phyloP scores from a whole-genome alignment of 345 rosid genomes.

The Ailanthus altissimus region DNA sequence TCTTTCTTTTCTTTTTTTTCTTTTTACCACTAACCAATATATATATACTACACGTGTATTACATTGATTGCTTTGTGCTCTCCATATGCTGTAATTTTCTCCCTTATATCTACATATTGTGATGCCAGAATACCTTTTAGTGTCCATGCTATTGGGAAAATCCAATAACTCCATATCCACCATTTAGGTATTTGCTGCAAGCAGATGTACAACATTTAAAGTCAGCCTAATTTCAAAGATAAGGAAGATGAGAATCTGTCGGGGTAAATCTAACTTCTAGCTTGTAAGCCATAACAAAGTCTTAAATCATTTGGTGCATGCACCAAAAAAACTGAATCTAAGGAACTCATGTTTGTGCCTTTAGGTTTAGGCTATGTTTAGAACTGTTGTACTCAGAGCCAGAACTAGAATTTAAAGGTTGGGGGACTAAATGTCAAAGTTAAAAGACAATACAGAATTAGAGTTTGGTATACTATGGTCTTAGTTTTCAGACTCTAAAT shows the following conservation, averaged over 20 bases:
- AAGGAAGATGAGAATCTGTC: background rate
- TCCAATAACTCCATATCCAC: conserved; percentile 52
- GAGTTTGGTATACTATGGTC: too few species aligned
- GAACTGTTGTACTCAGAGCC: too few species aligned
- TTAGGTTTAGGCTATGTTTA: too few species aligned
- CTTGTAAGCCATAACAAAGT: too few species aligned
- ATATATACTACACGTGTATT: too few species aligned
- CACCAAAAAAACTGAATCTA: background rate
- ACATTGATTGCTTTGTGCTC: conserved; percentile 25
- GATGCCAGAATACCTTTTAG: conserved; percentile 40
- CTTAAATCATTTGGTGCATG: too few species aligned
- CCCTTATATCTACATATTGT: conserved; percentile 43
- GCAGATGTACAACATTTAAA: background rate
- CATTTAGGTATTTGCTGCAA: conserved; percentile 45
- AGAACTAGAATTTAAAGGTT: too few species aligned
- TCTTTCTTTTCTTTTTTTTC: too few species aligned
- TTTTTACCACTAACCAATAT: too few species aligned
- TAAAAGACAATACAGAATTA: too few species aligned
- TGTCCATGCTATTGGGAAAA: conserved; percentile 44
- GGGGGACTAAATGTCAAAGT: too few species aligned
- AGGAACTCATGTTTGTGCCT: background rate
- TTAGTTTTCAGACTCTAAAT: too few species aligned
- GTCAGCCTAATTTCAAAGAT: background rate
- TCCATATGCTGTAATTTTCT: conserved; percentile 32
- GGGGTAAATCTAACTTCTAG: background rate